Base-by-base conservation (phyloP, 2,329 filamentous ascomycete species). In the Parafenestella ontariensis region DNA sequence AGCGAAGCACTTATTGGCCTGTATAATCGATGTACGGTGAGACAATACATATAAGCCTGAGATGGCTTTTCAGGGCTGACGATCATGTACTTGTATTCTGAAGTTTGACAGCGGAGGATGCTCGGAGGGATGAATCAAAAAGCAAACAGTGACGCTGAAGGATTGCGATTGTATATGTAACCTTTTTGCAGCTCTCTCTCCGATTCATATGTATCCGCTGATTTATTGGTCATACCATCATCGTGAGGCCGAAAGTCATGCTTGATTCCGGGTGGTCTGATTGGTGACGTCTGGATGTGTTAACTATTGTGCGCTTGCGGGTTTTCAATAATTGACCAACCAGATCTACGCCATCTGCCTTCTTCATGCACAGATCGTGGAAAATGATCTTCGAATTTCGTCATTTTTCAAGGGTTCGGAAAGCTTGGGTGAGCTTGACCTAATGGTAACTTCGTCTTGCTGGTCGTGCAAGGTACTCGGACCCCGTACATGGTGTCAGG, bases 181-280 rank as follows among this genome's bases (percentile, higher is more conserved):
- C n/a, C n/a, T n/a, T 13, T 39, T 10, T 23, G 26, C 40, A 26
- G 33, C 33, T 40, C 28, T 49, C 24, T 11, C 18, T 20, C 45
- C 18, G 24, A 34, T 23, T 33, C 17, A 7, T 40, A 6, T 18
- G 31, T 39, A 39, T 45, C 21, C 39, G 44, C 51, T 33, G 31
- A 24, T 31, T 40, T 24, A 4, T 45, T 29, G 31, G 26, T 29
- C 17, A 48, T 49, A 39, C 21, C 21, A 48, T 44, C 44, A 53
- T 48, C 23, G 40, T n/a, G 49, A 52, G 43, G 49, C 49, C 47
- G 36, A 42, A 52, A 46, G 49, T 52, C 43, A 43, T 52, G 49
- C 49, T 52, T 20, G 20, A 11, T 13, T 18, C 15, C 15, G 18
- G 13, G n/a, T 24, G 6, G 20, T 37, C 24, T 29, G 43, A 46